phyloP scores from a whole-genome alignment of 176 grass and related monocot species.

The Oropetium thomaeum region DNA sequence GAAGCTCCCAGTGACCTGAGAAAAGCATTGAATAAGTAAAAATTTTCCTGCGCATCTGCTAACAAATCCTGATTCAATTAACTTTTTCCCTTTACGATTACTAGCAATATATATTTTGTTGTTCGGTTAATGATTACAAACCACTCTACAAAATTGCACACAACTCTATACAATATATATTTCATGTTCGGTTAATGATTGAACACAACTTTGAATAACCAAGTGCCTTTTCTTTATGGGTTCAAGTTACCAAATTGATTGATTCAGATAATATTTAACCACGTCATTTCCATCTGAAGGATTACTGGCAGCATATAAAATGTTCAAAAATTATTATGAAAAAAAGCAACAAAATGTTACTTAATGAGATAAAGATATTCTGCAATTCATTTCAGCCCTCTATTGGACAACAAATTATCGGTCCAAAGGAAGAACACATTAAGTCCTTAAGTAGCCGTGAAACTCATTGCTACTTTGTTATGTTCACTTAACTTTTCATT shows the following conservation, averaged over 20 bases:
- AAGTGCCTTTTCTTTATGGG: slow-evolving; percentile 10
- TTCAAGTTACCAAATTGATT: neutral
- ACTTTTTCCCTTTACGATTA: slow-evolving; percentile 12
- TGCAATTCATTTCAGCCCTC: neutral
- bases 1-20: slow-evolving; percentile 63
- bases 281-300: slow-evolving; percentile 9
- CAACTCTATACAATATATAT: neutral
- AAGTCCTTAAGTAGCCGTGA: neutral
- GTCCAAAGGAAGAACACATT: neutral
- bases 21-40: slow-evolving; percentile 28
- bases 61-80: slow-evolving; percentile 8
- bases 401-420: neutral
- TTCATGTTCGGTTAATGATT: slow-evolving; percentile 12
- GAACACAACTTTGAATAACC: slow-evolving; percentile 13
- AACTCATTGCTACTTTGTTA: neutral
- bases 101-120: neutral
- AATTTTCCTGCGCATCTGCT: slow-evolving; percentile 13
- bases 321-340: neutral
- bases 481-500: neutral
- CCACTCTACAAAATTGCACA: too few relatives aligned
- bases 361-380: neutral
- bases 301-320: slow-evolving; percentile 1
- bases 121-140: slow-evolving; percentile 5
- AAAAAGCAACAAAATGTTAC: neutral
- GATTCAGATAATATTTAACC: slow-evolving; percentile 1